Evolutionary conservation across 108 stramenopile species (phyloP).

Genomic region (Skeletonema menzelii): DNA sequence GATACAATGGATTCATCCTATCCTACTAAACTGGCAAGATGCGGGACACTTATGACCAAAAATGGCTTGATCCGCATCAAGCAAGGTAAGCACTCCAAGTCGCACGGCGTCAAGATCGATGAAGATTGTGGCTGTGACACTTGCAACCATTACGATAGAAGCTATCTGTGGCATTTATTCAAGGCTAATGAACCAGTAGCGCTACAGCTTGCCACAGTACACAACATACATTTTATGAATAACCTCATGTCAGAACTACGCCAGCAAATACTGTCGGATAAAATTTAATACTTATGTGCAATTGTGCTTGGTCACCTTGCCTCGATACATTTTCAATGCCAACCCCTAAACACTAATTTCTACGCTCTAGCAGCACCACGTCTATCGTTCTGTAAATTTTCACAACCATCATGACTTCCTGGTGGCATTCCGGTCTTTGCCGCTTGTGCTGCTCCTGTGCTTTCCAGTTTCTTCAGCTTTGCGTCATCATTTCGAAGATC

Average conservation of each 20-base stretch:
- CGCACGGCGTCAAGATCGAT: constrained; percentile 44
- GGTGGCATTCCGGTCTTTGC: constrained; percentile 28
- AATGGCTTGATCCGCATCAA: constrained; percentile 50
- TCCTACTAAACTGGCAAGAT: constrained; percentile 60
- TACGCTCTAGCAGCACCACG: constrained; percentile 11
- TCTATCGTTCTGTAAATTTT: constrained; percentile 75
- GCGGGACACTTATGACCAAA: constrained; percentile 55
- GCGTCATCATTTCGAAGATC: constrained; percentile 78
- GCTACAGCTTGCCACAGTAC: constrained; percentile 37
- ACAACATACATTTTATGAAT: constrained; percentile 66
- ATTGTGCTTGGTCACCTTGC: neutral
- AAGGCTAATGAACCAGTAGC: constrained; percentile 50
- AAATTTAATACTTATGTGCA: constrained; percentile 24
- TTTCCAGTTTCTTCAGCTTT: constrained; percentile 43
- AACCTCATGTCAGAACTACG: constrained; percentile 47
- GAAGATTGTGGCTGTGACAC: constrained; percentile 42
- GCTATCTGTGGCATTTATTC: constrained; percentile 60
- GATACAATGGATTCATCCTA: constrained; percentile 66
- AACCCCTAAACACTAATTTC: neutral
- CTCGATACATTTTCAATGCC: neutral
- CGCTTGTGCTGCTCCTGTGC: neutral
- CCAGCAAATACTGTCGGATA: constrained; percentile 37
- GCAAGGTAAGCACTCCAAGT: constrained; percentile 24
- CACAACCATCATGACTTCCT: constrained; percentile 76
- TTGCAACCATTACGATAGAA: constrained; percentile 49